Conservation (phyloP, 306 rosid genomes). For the Vicia sativa region DNA sequence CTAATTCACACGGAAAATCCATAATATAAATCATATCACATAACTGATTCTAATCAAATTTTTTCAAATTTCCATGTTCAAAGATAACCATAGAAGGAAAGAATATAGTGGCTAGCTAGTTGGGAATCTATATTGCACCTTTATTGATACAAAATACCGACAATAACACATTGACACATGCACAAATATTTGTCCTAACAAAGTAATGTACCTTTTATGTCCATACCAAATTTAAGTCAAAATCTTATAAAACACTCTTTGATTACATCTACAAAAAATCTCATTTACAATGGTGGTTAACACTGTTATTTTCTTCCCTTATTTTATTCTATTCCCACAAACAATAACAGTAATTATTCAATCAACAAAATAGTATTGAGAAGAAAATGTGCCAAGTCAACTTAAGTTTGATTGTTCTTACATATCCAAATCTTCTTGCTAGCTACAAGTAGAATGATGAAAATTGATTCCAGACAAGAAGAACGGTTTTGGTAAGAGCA, state of each 20-base stretch:
- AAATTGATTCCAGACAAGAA: conserved; percentile 28
- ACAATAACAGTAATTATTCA: conserved; percentile 27
- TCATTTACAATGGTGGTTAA: conserved; percentile 37
- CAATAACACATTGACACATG: background rate
- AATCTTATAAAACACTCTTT: conserved; percentile 12
- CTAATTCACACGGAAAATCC: background rate
- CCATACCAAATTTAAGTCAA: conserved; percentile 21
- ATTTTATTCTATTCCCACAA: conserved; percentile 48
- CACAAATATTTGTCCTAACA: background rate
- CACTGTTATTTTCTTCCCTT: background rate
- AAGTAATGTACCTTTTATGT: background rate
- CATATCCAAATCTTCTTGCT: background rate
- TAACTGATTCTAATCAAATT: background rate
- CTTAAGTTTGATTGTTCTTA: conserved; percentile 25
- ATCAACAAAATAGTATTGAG: conserved; percentile 15
- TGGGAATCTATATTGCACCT: background rate
- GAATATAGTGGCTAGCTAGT: background rate
- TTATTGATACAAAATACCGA: background rate
- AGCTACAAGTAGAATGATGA: background rate
- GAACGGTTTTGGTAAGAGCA: conserved; percentile 13
- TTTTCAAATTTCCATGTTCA: background rate
- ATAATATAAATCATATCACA: background rate
- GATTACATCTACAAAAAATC: conserved; percentile 33
- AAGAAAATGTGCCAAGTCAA: conserved; percentile 31
- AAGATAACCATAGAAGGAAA: background rate